Conservation (phyloP, 1,284 basidiomycete species). For the Cryptococcus jaspeensis region DNA sequence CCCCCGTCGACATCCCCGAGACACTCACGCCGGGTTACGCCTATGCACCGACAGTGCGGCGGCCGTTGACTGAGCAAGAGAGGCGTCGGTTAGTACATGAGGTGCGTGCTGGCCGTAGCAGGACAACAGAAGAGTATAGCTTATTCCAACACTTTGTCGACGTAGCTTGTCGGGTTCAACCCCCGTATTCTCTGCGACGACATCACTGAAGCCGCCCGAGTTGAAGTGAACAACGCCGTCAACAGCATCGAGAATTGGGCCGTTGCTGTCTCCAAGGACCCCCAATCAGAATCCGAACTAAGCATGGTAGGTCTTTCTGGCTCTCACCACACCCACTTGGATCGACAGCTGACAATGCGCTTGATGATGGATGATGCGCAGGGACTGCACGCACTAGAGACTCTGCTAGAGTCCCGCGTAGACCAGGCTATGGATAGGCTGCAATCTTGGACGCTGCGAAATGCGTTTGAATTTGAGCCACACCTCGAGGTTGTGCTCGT, state of each 20-base stretch:
- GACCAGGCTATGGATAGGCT: slow-evolving; percentile 51
- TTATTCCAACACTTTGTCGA: neutral
- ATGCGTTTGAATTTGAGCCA: slow-evolving; percentile 48
- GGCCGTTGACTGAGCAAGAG: slow-evolving; percentile 30
- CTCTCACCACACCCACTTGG: neutral
- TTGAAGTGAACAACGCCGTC: slow-evolving; percentile 33
- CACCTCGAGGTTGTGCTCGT: slow-evolving; percentile 47
- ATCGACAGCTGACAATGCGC: neutral
- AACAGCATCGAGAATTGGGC: slow-evolving; percentile 37
- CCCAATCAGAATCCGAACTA: slow-evolving; percentile 31
- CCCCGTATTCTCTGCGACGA: slow-evolving; percentile 39
- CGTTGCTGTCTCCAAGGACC: slow-evolving; percentile 12
- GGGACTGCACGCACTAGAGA: slow-evolving; percentile 49
- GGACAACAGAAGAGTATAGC: neutral
- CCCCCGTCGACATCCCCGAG: slow-evolving; percentile 29
- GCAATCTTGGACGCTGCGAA: slow-evolving; percentile 47
- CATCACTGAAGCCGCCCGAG: slow-evolving; percentile 40
- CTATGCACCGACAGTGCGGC: slow-evolving; percentile 4
- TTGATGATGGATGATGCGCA: slow-evolving; percentile 10
- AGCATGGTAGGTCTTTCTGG: slow-evolving; percentile 24
- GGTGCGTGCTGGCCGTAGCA: slow-evolving; percentile 18
- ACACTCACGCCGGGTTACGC: slow-evolving; percentile 38
- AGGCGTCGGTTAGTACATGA: slow-evolving; percentile 37
- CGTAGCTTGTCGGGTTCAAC: slow-evolving; percentile 42
- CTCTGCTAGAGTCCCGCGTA: slow-evolving; percentile 48